These are phyloP conservation scores for Corchorus capsularis DNA, from an alignment of 345 rosid species.

Conservation along the genomic window DNA sequence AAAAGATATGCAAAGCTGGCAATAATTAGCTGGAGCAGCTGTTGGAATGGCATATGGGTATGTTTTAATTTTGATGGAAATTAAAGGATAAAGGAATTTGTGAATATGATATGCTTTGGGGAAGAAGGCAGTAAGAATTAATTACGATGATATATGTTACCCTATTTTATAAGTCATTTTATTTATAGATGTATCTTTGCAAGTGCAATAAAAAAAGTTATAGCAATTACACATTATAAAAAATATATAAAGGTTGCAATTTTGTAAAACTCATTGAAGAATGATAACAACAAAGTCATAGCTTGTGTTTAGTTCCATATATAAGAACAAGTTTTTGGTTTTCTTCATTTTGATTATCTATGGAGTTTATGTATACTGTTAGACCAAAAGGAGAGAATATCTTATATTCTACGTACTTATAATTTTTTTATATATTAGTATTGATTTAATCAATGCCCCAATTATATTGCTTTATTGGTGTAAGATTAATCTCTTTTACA, in stretches of 20 bases:
- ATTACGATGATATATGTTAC: background rate
- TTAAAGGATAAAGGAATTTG: background rate
- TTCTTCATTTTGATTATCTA: background rate
- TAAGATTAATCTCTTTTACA: no score
- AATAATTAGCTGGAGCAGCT: background rate
- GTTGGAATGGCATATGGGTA: background rate
- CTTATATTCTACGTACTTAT: no score
- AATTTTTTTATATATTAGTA: no score
- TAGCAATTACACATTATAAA: background rate
- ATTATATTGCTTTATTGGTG: no score
- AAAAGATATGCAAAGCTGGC: slow-evolving; percentile 22
- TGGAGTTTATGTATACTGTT: no score
- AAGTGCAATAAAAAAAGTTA: background rate
- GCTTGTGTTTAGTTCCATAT: no score
- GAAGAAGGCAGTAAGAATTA: background rate
- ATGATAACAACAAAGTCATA: background rate
- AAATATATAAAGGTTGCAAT: background rate
- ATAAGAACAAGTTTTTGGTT: background rate
- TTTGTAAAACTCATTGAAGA: background rate
- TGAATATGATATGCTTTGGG: background rate
- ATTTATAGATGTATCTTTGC: background rate
- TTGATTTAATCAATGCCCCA: no score
- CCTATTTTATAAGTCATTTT: background rate
- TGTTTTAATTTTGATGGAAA: background rate
- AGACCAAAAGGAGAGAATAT: no score